Evolutionary conservation across 225 moss, liverwort and hornwort species (phyloP).

Genomic region (Thuidium tamariscinum): DNA sequence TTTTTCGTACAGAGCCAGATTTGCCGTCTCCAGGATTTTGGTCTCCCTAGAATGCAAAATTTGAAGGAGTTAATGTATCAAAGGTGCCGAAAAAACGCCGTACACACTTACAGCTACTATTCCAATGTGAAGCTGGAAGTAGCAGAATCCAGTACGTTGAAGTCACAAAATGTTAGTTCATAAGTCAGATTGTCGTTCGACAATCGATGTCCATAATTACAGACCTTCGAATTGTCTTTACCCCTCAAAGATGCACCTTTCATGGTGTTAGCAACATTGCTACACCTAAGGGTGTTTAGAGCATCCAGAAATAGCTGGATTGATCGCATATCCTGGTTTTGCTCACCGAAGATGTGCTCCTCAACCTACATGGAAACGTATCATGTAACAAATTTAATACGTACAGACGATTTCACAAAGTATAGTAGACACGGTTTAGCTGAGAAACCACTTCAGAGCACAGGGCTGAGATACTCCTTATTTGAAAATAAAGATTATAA

Average conservation of each 20-base stretch:
- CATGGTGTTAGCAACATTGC: constrained; percentile 59
- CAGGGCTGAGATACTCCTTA: not conserved
- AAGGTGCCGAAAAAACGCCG: not conserved
- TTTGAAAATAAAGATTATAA: not conserved
- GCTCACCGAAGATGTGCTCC: constrained; percentile 55
- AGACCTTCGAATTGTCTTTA: constrained; percentile 61
- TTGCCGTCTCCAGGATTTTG: constrained; percentile 25
- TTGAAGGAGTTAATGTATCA: not conserved
- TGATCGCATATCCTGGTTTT: constrained; percentile 70
- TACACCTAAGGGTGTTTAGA: constrained; percentile 65
- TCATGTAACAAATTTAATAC: not conserved
- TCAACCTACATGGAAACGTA: constrained; percentile 47
- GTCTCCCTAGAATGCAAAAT: constrained; percentile 19
- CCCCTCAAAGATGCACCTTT: constrained; percentile 28
- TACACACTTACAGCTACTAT: not conserved
- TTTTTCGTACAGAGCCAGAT: constrained; percentile 26
- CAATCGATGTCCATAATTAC: not conserved
- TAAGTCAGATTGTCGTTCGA: not conserved
- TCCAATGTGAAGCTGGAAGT: not conserved
- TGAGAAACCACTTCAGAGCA: not conserved
- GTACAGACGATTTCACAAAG: not conserved
- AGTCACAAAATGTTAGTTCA: not conserved
- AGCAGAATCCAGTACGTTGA: not conserved
- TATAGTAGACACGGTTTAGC: not conserved
- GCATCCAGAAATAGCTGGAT: constrained; percentile 70